These are phyloP conservation scores for Starmerella apis DNA, from an alignment of 805 yeast genomes.

Conservation along the genomic window DNA sequence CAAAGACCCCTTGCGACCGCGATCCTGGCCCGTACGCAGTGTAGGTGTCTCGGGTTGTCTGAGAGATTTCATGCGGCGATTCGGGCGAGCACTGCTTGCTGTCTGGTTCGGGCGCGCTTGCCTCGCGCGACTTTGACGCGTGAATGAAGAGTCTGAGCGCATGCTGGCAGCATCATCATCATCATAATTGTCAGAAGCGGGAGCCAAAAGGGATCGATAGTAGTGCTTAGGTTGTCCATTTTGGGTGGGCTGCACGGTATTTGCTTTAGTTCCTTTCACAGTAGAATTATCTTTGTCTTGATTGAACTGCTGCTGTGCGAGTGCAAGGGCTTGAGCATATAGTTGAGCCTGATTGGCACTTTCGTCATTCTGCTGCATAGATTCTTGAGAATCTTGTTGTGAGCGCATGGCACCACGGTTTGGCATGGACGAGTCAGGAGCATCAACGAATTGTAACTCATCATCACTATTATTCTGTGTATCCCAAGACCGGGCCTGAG, in stretches of 20 bases:
- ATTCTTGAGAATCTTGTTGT: neutral
- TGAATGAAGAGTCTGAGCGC: constrained; percentile 22
- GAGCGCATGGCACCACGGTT: constrained; percentile 12
- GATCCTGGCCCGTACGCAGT: constrained; percentile 4
- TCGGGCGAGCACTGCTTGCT: neutral
- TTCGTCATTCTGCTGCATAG: neutral
- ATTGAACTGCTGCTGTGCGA: constrained; percentile 7
- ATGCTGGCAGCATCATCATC: constrained; percentile 22
- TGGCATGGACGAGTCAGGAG: constrained; percentile 11
- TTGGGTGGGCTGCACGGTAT: neutral
- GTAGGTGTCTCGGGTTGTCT: constrained; percentile 14
- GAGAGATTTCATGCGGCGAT: constrained; percentile 12
- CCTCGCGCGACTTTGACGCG: constrained; percentile 16
- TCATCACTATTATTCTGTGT: neutral
- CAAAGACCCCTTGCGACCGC: constrained; percentile 7
- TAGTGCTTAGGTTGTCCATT: constrained; percentile 1
- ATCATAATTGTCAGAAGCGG: constrained; percentile 9
- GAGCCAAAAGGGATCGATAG: constrained; percentile 3
- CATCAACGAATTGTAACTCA: constrained; percentile 9
- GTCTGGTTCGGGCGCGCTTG: neutral
- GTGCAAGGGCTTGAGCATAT: constrained; percentile 15
- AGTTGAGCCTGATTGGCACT: constrained; percentile 3
- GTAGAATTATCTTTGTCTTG: neutral
- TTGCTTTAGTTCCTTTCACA: neutral
- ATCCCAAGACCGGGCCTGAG: constrained; percentile 16